Percentiles rank a stretch among this genome's conserved stretches.
Conservation (phyloP, 2,329 filamentous ascomycete species). For the Venturia oleaginea region DNA sequence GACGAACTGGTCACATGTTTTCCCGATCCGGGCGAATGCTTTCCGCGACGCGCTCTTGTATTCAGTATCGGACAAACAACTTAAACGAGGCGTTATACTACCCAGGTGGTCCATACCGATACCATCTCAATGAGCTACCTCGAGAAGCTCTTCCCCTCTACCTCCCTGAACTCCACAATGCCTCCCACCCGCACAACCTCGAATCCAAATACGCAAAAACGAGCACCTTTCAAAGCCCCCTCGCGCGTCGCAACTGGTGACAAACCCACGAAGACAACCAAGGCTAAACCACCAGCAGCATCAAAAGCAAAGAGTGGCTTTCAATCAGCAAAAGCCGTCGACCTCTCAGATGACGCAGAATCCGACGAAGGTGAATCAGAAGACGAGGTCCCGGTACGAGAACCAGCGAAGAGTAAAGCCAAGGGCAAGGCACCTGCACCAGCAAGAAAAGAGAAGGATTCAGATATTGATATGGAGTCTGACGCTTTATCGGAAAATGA, state of each 20-base stretch:
- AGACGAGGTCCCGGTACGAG: slow-evolving; percentile 15
- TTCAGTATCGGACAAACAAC: neutral
- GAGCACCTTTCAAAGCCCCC: slow-evolving; percentile 12
- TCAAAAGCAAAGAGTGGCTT: neutral
- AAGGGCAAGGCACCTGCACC: neutral
- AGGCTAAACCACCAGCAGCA: neutral
- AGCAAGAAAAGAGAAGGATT: slow-evolving; percentile 2
- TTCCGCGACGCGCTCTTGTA: neutral
- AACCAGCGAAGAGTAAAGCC: slow-evolving; percentile 1
- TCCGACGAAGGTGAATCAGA: slow-evolving; percentile 4
- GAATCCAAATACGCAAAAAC: slow-evolving; percentile 4
- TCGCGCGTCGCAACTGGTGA: slow-evolving; percentile 1
- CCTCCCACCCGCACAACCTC: neutral
- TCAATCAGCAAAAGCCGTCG: neutral
- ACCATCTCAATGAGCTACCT: slow-evolving; percentile 4
- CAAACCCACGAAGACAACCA: neutral
- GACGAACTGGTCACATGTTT: neutral
- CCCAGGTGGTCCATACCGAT: neutral
- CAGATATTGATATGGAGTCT: slow-evolving; percentile 18
- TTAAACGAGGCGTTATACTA: neutral
- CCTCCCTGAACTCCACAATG: slow-evolving; percentile 4
- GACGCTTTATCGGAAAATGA: slow-evolving; percentile 22
- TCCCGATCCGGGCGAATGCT: neutral
- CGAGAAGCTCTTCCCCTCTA: slow-evolving; percentile 4
- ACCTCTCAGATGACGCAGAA: neutral